Percentiles rank a stretch among this genome's conserved stretches.
phyloP scores from a whole-genome alignment of 805 yeast species.

The Saccharomycopsis babjevae region DNA sequence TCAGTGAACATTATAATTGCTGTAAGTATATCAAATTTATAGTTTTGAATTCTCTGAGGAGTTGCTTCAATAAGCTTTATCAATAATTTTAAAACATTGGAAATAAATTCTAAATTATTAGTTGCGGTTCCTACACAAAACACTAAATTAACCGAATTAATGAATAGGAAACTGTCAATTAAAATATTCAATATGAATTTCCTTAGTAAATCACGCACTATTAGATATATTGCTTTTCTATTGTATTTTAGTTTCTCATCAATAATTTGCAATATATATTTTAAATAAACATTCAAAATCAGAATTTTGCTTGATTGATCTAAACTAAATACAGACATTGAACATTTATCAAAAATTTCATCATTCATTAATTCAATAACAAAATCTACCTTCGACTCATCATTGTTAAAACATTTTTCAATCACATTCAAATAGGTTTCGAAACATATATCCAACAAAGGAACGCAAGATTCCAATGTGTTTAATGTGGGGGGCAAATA shows the following conservation, averaged over 20 bases:
- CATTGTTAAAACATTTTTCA: neutral
- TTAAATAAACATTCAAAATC: slow-evolving; percentile 1
- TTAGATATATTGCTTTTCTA: neutral
- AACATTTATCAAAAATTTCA: neutral
- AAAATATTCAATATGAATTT: slow-evolving; percentile 1
- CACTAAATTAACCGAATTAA: neutral
- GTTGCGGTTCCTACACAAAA: neutral
- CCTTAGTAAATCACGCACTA: neutral
- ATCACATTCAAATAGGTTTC: neutral
- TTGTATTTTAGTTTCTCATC: neutral
- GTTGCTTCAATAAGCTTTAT: neutral
- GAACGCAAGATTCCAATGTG: neutral
- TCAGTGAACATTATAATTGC: slow-evolving; percentile 4
- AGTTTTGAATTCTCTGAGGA: neutral
- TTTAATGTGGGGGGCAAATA: neutral
- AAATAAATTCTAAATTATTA: neutral
- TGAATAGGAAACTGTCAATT: slow-evolving; percentile 6
- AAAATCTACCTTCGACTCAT: neutral
- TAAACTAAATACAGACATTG: neutral
- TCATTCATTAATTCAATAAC: neutral
- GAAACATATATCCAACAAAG: neutral
- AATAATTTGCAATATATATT: neutral
- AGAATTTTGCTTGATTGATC: neutral
- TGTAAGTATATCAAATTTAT: slow-evolving; percentile 8
- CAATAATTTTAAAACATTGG: neutral